These are phyloP conservation scores for Torulaspora gathmanii DNA, from an alignment of 805 yeast genomes.

Conservation along the genomic window DNA sequence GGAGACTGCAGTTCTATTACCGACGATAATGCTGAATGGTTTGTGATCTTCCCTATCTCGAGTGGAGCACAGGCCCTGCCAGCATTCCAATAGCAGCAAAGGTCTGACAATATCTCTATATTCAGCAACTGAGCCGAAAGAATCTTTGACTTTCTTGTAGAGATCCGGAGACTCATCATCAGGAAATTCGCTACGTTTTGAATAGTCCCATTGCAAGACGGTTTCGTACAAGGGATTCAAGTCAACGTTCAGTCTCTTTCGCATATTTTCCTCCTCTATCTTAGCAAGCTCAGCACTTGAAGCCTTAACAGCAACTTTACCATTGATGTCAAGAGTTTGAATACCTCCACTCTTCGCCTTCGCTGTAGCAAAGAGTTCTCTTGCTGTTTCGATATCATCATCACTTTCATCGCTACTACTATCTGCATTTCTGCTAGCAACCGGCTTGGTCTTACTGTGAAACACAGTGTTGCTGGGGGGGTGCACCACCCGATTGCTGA, in stretches of 20 bases:
- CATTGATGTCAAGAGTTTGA: conserved; percentile 41
- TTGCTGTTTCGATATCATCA: conserved; percentile 37
- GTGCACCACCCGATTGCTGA: conserved; percentile 35
- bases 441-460: conserved; percentile 35
- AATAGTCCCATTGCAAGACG: conserved; percentile 75
- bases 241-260: conserved; percentile 71
- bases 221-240: conserved; percentile 66
- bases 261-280: conserved; percentile 69
- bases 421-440: conserved; percentile 25
- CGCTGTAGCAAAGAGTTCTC: conserved; percentile 35
- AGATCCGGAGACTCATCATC: conserved; percentile 41
- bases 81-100: conserved; percentile 77
- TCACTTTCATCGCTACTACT: conserved; percentile 41
- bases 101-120: conserved; percentile 75
- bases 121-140: conserved; percentile 54
- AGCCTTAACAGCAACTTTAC: conserved; percentile 36
- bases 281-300: conserved; percentile 43
- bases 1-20: conserved; percentile 77
- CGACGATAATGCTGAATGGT: conserved; percentile 66
- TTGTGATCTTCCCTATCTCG: conserved; percentile 50
- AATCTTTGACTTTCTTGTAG: conserved; percentile 48
- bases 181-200: conserved; percentile 52
- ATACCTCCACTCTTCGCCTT: conserved; percentile 32
- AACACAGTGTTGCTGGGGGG: conserved; percentile 52
- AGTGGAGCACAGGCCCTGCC: conserved; percentile 82